These are phyloP conservation scores for Caryopteris hybrid DNA, from an alignment of 305 asterid species.

Conservation along the genomic window DNA sequence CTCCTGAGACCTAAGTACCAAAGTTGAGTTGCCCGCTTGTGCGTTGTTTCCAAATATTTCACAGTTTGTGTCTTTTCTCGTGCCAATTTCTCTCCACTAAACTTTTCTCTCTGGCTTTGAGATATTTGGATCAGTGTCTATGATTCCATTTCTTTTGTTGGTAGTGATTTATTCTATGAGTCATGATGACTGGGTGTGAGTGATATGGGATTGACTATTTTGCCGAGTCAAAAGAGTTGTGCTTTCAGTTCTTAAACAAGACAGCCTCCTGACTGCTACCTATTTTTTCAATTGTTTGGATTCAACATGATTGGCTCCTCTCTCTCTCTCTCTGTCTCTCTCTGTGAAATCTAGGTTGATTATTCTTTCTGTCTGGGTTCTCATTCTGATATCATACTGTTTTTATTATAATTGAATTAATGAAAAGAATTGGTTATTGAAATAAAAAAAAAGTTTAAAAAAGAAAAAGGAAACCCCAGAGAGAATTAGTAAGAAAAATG, in stretches of 20 bases:
- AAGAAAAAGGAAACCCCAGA: too few relatives aligned
- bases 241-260: constrained; percentile 15
- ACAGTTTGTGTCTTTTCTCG: constrained; percentile 9
- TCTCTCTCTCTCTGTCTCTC: too few relatives aligned
- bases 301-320: background rate
- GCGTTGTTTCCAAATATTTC: constrained; percentile 24
- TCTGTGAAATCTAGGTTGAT: too few relatives aligned
- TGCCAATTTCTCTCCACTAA: constrained; percentile 8
- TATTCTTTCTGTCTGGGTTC: too few relatives aligned
- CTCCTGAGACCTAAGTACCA: constrained; percentile 18
- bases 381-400: too few relatives aligned
- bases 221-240: constrained; percentile 17
- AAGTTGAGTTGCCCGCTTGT: background rate
- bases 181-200: constrained; percentile 19
- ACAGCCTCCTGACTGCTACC: background rate
- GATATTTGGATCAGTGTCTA: constrained; percentile 19
- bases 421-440: too few relatives aligned
- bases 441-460: too few relatives aligned
- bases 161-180: constrained; percentile 20
- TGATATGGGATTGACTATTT: constrained; percentile 19
- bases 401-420: too few relatives aligned
- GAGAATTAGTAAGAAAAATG: too few relatives aligned
- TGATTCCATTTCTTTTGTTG: constrained; percentile 27
- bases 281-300: constrained; percentile 3
- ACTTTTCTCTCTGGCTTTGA: constrained; percentile 15